A percentile compares a stretch with the other conserved stretches of the same genome.
Evolutionary conservation across 352 stramenopile species (phyloP).

Genomic region (Globisporangium irregulare): DNA sequence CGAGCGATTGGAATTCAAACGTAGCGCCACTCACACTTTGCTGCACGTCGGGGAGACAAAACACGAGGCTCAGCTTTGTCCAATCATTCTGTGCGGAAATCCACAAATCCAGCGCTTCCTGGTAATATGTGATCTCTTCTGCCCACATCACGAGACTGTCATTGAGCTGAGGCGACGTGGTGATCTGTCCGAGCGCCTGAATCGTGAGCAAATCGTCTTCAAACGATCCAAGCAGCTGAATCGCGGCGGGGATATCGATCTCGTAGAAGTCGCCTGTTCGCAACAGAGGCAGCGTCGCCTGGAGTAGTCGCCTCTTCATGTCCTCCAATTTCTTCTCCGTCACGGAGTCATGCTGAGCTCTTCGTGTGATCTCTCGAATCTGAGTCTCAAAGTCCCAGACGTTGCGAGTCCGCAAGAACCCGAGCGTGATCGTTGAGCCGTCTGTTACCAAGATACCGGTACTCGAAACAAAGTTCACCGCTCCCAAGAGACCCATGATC

Average conservation of each 20-base stretch:
- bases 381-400: conserved; percentile 54
- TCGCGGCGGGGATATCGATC: conserved; percentile 29
- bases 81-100: conserved; percentile 47
- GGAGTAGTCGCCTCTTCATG: conserved; percentile 53
- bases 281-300: conserved; percentile 35
- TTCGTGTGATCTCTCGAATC: conserved; percentile 56
- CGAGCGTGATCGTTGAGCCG: conserved; percentile 47
- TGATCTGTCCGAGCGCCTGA: conserved; percentile 51
- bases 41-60: conserved; percentile 51
- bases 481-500: conserved; percentile 43
- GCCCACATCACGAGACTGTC: conserved; percentile 48
- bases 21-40: conserved; percentile 49
- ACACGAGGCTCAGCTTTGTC: conserved; percentile 43
- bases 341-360: conserved; percentile 48
- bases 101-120: conserved; percentile 64
- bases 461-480: conserved; percentile 48
- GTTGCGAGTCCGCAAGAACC: conserved; percentile 43
- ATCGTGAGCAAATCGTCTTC: conserved; percentile 59
- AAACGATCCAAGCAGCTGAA: conserved; percentile 37
- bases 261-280: conserved; percentile 46
- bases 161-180: conserved; percentile 30
- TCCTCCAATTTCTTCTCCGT: conserved; percentile 53
- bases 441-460: conserved; percentile 48
- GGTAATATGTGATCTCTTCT: conserved; percentile 56
- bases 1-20: conserved; percentile 58